These are phyloP conservation scores for Tuber umbilicatum DNA, from an alignment of 495 filamentous ascomycete species.

Conservation along the genomic window DNA sequence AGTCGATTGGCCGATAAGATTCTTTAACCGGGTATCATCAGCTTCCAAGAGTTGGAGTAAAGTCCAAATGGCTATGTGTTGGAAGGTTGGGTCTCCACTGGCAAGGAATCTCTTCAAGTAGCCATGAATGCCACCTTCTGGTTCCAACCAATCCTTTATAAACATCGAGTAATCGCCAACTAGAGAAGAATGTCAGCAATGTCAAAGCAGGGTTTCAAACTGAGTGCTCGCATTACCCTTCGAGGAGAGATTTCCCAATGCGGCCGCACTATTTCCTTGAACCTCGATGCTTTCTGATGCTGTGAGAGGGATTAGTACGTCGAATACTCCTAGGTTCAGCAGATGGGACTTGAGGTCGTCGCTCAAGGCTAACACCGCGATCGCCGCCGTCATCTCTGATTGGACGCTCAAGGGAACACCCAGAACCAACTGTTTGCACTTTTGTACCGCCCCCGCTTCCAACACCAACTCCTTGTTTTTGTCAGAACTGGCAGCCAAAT, in stretches of 20 bases:
- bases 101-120: constrained; percentile 88
- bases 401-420: constrained; percentile 91
- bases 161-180: constrained; percentile 97
- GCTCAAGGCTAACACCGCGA: constrained; percentile 92
- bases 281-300: constrained; percentile 95
- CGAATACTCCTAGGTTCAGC: constrained; percentile 88
- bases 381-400: constrained; percentile 98
- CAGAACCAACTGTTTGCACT: constrained; percentile 93
- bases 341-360: constrained; percentile 91
- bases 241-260: constrained; percentile 88
- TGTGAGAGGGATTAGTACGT: constrained; percentile 90
- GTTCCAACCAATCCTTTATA: constrained; percentile 84
- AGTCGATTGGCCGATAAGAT: constrained; percentile 75
- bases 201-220: constrained; percentile 30
- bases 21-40: constrained; percentile 76
- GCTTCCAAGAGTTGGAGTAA: constrained; percentile 91
- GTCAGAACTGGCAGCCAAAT: constrained; percentile 92
- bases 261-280: constrained; percentile 95
- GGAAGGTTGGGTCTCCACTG: constrained; percentile 93
- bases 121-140: constrained; percentile 88
- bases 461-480: constrained; percentile 93
- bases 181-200: constrained; percentile 40
- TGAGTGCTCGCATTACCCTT: constrained; percentile 61
- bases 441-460: constrained; percentile 93
- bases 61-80: constrained; percentile 99